Percentiles rank a stretch among this genome's conserved stretches.
Evolutionary conservation across 306 rosid species (phyloP).

Genomic region (Corylus heterophylla): DNA sequence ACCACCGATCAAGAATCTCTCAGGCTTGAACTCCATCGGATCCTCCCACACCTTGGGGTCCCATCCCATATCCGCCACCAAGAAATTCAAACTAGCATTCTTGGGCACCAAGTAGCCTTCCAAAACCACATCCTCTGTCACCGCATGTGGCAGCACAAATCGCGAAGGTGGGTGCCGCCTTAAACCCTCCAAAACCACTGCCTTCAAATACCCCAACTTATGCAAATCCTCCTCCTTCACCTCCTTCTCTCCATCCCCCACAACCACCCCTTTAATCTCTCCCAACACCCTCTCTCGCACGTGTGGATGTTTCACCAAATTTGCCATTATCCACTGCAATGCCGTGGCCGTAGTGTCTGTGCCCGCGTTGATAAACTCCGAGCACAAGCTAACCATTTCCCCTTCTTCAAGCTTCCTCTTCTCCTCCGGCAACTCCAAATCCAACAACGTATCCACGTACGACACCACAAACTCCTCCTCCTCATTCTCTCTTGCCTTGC

Average conservation of each 20-base stretch:
- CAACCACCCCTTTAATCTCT: background rate
- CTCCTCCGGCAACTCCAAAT: background rate
- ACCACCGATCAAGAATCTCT: constrained; percentile 33
- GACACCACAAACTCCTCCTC: background rate
- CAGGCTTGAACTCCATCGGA: constrained; percentile 45
- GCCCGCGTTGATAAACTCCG: constrained; percentile 3
- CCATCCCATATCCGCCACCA: constrained; percentile 49
- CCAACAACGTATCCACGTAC: constrained; percentile 9
- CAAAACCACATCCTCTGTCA: constrained; percentile 37
- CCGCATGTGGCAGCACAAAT: constrained; percentile 41
- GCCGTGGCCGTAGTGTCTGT: background rate
- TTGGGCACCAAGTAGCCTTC: constrained; percentile 41
- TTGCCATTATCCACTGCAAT: background rate
- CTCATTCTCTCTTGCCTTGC: background rate
- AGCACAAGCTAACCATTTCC: background rate
- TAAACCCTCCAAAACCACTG: constrained; percentile 43
- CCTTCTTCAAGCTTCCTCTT: background rate
- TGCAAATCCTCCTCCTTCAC: constrained; percentile 39
- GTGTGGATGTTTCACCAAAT: background rate
- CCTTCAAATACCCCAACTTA: constrained; percentile 39
- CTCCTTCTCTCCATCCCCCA: constrained; percentile 13
- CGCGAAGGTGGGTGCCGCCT: constrained; percentile 46
- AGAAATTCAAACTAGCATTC: constrained; percentile 36
- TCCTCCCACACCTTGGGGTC: constrained; percentile 51
- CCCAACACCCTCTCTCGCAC: background rate